phyloP scores from a whole-genome alignment of 495 filamentous ascomycete genomes.

The Apodospora peruviana region DNA sequence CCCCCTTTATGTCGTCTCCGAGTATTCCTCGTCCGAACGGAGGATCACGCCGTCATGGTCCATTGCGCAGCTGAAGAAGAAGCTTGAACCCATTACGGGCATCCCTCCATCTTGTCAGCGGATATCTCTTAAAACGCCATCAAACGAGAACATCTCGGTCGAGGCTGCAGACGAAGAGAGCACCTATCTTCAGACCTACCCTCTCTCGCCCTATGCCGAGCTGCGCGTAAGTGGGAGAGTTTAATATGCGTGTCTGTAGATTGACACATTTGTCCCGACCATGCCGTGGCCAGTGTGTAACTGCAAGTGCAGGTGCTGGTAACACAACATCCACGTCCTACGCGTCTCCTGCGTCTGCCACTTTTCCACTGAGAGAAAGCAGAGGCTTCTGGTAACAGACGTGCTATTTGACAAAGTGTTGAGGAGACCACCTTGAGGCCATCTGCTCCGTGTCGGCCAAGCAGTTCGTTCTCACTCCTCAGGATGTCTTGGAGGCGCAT shows the following conservation, averaged over 20 bases:
- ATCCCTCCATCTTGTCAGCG: conserved; percentile 76
- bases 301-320: neutral
- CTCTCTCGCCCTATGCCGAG: conserved; percentile 66
- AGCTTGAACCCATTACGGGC: conserved; percentile 91
- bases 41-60: conserved; percentile 91
- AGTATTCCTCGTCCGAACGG: conserved; percentile 71
- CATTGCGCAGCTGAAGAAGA: conserved; percentile 75
- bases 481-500: too few relatives aligned
- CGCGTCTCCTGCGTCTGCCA: too few relatives aligned
- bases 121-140: conserved; percentile 57
- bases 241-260: conserved; percentile 3
- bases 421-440: too few relatives aligned
- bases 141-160: conserved; percentile 49
- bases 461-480: too few relatives aligned
- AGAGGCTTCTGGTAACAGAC: too few relatives aligned
- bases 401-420: too few relatives aligned
- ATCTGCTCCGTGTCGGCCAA: too few relatives aligned
- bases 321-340: too few relatives aligned
- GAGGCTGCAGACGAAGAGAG: conserved; percentile 64
- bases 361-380: too few relatives aligned
- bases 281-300: neutral
- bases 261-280: neutral
- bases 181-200: conserved; percentile 55
- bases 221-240: conserved; percentile 57
- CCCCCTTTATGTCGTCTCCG: conserved; percentile 75